Base-by-base conservation (phyloP, 2,329 filamentous ascomycete species). In the Nannizzia gypsea region DNA sequence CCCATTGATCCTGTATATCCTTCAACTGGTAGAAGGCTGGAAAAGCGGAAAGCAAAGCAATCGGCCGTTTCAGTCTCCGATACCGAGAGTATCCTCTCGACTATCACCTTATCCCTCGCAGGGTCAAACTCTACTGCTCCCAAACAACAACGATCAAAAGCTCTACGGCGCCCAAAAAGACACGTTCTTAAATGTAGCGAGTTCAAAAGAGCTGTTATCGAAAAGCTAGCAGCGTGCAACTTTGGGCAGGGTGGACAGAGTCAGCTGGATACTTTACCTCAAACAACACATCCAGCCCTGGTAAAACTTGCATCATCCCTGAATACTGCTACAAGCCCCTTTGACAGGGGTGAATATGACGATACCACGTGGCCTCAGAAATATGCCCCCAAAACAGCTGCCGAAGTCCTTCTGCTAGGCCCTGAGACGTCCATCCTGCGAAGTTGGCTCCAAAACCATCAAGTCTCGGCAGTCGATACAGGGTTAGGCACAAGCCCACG, bases 261-360 rank as follows among this genome's bases (percentile, higher is more conserved):
- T 54, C 31, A 13, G 9, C 20, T n/a, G 15, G n/a, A 24, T 36
- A 56, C 15, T 40, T 38, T 40, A 38, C 36, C 28, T 24, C 31
- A 17, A 13, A 22, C 66, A 52, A 59, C 64, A 5, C 85, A 90
- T 69, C 78, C 85, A 9, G 81, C 83, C 17, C 71, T 93, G 54
- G 66, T 71, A 11, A 76, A 78, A 1, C 75, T 90, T 1, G 88
- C 85, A 66, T 70, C 77, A 2, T 77, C 79, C 0, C 78, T 96
- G 34, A 73, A 78, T 50, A 78, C 77, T 0, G 78, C 78, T 0
- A 77, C 91, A 11, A 91, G 88, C 3, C 85, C 91, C 0, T 96
- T 91, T 67, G 93, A 99, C 70, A 81, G 76, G 63, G 88, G 85
- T 6, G 81, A 80, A 56, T 95, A 88, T 66, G 92, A 97, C 68